Evolutionary conservation across 345 rosid genomes (phyloP).

Genomic region (Acer campestre): DNA sequence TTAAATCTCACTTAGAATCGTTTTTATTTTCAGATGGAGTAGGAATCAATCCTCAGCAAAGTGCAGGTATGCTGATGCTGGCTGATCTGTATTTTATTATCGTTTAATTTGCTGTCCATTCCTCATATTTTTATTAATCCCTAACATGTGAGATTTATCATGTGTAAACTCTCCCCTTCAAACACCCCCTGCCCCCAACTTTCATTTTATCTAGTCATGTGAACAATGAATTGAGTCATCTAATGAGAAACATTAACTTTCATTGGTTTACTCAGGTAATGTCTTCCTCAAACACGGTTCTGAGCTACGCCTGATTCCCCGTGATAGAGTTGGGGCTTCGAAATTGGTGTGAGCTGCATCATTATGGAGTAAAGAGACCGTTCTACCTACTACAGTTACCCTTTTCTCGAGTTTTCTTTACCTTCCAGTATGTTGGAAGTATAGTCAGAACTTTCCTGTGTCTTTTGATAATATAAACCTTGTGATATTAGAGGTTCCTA

Average conservation of each 20-base stretch:
- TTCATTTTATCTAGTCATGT: neutral
- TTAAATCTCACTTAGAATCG: conserved; percentile 4
- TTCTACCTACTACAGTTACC: neutral
- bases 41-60: conserved; percentile 97
- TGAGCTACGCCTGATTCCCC: conserved; percentile 91
- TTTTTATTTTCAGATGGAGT: conserved; percentile 78
- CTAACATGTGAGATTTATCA: neutral
- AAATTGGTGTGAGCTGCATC: conserved; percentile 12
- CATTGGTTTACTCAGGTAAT: conserved; percentile 56
- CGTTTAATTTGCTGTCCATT: neutral
- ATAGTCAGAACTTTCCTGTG: neutral
- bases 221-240: neutral
- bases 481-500: neutral
- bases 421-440: neutral
- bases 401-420: neutral
- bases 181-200: neutral
- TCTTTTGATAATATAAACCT: neutral
- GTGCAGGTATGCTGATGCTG: conserved; percentile 67
- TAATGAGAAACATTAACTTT: neutral
- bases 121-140: neutral
- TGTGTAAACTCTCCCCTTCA: neutral
- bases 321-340: conserved; percentile 87
- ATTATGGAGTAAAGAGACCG: neutral
- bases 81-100: neutral
- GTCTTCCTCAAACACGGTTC: conserved; percentile 98